Evolutionary conservation across 768 basidiomycete species (phyloP), one percentile per base, ranked within the genome.

Genomic region (Rhodotorula kratochvilovae): DNA sequence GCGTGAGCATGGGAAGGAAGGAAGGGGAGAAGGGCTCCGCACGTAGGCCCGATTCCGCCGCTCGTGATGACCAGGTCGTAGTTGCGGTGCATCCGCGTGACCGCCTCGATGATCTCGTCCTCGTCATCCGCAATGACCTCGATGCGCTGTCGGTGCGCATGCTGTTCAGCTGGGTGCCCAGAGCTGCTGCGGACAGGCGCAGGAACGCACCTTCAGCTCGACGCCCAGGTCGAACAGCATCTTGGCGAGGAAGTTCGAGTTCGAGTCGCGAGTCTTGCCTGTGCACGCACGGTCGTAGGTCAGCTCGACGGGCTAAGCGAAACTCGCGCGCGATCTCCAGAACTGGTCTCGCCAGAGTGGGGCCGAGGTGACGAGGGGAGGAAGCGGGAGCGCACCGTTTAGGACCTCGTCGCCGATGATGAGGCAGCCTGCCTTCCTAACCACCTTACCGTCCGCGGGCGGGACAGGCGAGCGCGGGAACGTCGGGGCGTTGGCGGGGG

Each of bases 121-220:
- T 94, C 90, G 59, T 91, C 88, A 78, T 97, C 94, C 2, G 93
- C 83, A 56, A 98, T 88, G 67, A 95, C 92, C 77, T 97, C 92
- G 79, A 95, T 86, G 55, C 90, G 86, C 80, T 53, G 51, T 15
- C 10, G 33, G 39, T 54, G 12, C 8, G 39, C 39, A 67, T 91
- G 75, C 90, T 92, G 45, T 23, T 50, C 48, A 50, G 48, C 25
- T 48, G 8, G 45, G 5, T 12, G 15, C 4, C 12, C 45, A 19
- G n/a, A n/a, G n/a, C n/a, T n/a, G n/a, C n/a, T n/a, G n/a, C n/a
- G n/a, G n/a, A n/a, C n/a, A n/a, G n/a, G n/a, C n/a, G n/a, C n/a
- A n/a, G n/a, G 33, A 5, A 25, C 68, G 33, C 11, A 77, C 83
- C 74, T 83, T 91, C 88, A 93, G 80, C 69, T 91, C 86, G 43